These are phyloP conservation scores for Hemileia vastatrix DNA, from an alignment of 1,284 basidiomycete genomes.

Conservation along the genomic window DNA sequence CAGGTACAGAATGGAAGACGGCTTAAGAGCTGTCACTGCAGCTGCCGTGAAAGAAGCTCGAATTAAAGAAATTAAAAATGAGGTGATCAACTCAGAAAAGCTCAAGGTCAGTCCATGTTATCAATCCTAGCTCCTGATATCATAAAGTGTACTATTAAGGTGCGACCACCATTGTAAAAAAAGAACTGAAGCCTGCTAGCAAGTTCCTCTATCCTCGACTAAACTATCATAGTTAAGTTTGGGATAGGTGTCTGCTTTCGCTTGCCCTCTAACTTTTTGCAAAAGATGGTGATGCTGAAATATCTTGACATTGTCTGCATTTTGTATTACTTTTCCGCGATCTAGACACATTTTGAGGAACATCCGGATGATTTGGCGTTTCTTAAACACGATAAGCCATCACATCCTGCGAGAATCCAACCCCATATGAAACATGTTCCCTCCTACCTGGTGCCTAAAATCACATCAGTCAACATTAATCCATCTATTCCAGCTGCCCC, in stretches of 20 bases:
- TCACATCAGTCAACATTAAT: conserved; percentile 49
- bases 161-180: too few relatives aligned
- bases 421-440: conserved; percentile 94
- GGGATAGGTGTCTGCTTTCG: not conserved
- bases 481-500: too few relatives aligned
- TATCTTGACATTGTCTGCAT: conserved; percentile 3
- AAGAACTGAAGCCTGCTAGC: not conserved
- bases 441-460: conserved; percentile 79
- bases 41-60: conserved; percentile 80
- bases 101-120: conserved; percentile 61
- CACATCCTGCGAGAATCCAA: conserved; percentile 77
- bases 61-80: conserved; percentile 84
- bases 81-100: conserved; percentile 90
- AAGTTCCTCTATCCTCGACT: not conserved
- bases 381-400: conserved; percentile 83
- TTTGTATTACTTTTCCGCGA: not conserved
- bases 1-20: conserved; percentile 96
- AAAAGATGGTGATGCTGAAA: not conserved
- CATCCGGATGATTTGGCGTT: conserved; percentile 90
- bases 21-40: conserved; percentile 74
- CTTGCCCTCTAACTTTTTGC: not conserved
- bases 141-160: too few relatives aligned
- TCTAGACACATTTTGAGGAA: conserved; percentile 90
- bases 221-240: too few relatives aligned
- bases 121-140: too few relatives aligned